Percentiles rank a stretch among this genome's conserved stretches.
phyloP scores from a whole-genome alignment of 225 moss, liverwort and hornwort genomes.

The Antitrichia curtipendula region DNA sequence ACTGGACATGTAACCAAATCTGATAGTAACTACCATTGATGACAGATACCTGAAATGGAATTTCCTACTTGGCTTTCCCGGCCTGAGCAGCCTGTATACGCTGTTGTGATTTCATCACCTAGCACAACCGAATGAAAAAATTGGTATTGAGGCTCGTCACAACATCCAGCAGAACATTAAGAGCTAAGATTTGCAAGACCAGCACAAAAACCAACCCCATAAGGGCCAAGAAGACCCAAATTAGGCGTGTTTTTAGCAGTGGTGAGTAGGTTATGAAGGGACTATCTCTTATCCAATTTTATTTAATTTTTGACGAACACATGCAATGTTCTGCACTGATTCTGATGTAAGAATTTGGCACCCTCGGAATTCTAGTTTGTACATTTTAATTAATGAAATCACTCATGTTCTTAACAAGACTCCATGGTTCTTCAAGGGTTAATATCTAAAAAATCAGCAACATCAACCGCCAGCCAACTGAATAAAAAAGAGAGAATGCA shows the following conservation, averaged over 20 bases:
- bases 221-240: background rate
- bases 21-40: background rate
- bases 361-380: background rate
- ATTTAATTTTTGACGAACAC: background rate
- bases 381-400: background rate
- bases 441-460: background rate
- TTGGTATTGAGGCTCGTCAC: background rate
- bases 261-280: background rate
- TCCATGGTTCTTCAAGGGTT: background rate
- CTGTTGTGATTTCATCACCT: slow-evolving; percentile 74
- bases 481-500: background rate
- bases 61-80: slow-evolving; percentile 41
- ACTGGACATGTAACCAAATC: background rate
- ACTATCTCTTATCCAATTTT: background rate
- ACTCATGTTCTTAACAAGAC: background rate
- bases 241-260: background rate
- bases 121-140: background rate
- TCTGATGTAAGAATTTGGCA: background rate
- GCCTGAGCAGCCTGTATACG: slow-evolving; percentile 60
- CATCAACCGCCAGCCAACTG: background rate
- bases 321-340: background rate
- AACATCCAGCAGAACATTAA: background rate
- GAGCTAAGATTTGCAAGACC: background rate
- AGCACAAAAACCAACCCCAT: background rate
- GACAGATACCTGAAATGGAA: background rate